A percentile compares a stretch with the other conserved stretches of the same genome.
phyloP scores from a whole-genome alignment of 768 basidiomycete genomes.

The Chalciporus piperatus region DNA sequence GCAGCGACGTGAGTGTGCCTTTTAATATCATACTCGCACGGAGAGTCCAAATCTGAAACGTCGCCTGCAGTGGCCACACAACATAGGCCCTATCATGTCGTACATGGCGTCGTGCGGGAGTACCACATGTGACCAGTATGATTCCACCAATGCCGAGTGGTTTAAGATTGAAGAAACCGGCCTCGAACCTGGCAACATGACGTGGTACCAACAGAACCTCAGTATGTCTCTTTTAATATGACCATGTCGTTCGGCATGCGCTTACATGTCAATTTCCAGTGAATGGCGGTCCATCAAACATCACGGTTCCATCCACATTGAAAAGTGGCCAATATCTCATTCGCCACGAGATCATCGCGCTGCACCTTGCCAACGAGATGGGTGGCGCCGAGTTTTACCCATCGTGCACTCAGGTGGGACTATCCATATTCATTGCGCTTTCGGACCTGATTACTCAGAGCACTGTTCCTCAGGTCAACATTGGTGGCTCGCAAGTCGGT shows the following conservation, averaged over 20 bases:
- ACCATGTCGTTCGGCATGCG: neutral
- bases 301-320: conserved; percentile 49
- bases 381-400: conserved; percentile 83
- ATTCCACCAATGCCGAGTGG: conserved; percentile 59
- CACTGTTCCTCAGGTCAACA: conserved; percentile 37
- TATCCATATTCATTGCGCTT: neutral
- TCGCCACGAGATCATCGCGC: conserved; percentile 77
- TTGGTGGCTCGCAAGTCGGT: conserved; percentile 55
- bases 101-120: conserved; percentile 68
- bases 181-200: conserved; percentile 31
- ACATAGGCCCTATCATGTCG: conserved; percentile 68
- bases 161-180: conserved; percentile 69
- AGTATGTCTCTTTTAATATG: conserved; percentile 37
- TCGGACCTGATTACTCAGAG: neutral
- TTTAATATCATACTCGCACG: neutral
- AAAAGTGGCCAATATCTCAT: conserved; percentile 70
- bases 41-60: neutral
- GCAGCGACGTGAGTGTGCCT: conserved; percentile 29
- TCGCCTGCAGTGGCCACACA: conserved; percentile 45
- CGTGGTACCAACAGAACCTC: conserved; percentile 55
- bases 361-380: conserved; percentile 55
- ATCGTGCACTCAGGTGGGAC: conserved; percentile 50
- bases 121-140: conserved; percentile 57
- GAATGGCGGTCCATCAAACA: conserved; percentile 38
- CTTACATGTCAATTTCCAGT: conserved; percentile 26